Evolutionary conservation across 2,329 filamentous ascomycete genomes (phyloP), one percentile per base, ranked within the genome.

Genomic region (Colletotrichum simmondsii): DNA sequence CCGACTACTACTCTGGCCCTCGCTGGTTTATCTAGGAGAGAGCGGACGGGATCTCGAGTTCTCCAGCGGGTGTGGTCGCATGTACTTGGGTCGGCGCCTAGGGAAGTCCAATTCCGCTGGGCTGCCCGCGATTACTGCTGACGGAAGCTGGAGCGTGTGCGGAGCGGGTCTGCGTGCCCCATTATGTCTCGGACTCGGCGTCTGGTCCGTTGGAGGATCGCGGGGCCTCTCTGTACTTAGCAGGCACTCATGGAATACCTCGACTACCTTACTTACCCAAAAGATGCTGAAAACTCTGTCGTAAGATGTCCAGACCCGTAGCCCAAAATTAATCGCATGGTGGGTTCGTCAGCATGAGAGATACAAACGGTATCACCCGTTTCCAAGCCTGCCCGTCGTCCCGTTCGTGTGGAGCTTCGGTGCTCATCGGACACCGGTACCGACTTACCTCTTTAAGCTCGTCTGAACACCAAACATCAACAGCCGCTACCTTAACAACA

Each of bases 31-130:
- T 71, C 67, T 71, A 71, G 30, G 67, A 65, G 71, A 73, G 71
- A 73, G 67, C 71, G 57, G 71, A 73, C 62, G 67, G 71, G 71
- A 73, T 73, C 71, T 65, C 61, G 67, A 71, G 67, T 66, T 73
- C 53, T 73, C 71, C 67, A 53, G 26, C 63, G 67, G 71, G 71
- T 73, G 62, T 73, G 71, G 57, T 73, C 71, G 71, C 56, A 73
- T 71, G 67, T 73, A 52, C 4, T 28, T 1, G 22, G 6, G 1
- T 0, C 1, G 3, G 11, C 0, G 4, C 11, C 11, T 46, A 11
- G 4, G 35, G 19, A 14, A 4, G 52, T 1, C 4, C 30, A 26
- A 52, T 46, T 12, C 26, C 5, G n/a, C 42, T 12, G 32, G 32
- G 32, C 32, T 30, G 16, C 37, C 4, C 12, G 58, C 58, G 5